These are phyloP conservation scores for Saururus chinensis DNA, from an alignment of 164 flowering plant species.

Conservation along the genomic window DNA sequence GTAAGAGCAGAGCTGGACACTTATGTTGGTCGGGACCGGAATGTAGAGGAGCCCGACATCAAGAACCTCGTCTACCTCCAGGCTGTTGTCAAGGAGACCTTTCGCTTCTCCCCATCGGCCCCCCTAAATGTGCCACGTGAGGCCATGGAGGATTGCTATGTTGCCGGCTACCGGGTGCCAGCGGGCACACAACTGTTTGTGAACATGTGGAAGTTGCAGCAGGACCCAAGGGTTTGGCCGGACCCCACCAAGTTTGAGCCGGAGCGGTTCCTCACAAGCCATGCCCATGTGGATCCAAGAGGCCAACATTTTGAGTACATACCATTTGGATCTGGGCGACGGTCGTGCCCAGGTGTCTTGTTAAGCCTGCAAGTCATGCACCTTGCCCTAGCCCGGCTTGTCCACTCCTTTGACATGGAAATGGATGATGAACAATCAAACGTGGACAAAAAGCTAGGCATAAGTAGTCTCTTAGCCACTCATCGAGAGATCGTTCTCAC, in stretches of 20 bases:
- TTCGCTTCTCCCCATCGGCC: conserved; percentile 1
- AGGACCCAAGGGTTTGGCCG: conserved; percentile 7
- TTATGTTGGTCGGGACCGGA: conserved; percentile 5
- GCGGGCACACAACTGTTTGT: conserved; percentile 5
- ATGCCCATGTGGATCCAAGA: conserved; percentile 10
- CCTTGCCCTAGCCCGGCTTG: conserved; percentile 7
- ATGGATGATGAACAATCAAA: neutral
- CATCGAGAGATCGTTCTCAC: neutral
- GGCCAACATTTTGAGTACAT: conserved; percentile 55
- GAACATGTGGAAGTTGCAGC: conserved; percentile 8
- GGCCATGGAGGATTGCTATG: conserved; percentile 1
- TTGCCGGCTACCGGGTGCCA: conserved; percentile 1
- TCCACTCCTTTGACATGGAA: conserved; percentile 7
- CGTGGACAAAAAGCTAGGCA: neutral
- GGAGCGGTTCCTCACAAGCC: conserved; percentile 7
- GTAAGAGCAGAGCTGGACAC: conserved; percentile 7
- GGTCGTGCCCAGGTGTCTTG: conserved; percentile 66
- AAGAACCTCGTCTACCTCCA: conserved; percentile 7
- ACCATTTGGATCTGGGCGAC: conserved; percentile 66
- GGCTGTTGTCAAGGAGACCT: conserved; percentile 8
- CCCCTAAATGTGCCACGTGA: neutral
- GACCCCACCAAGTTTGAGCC: conserved; percentile 7
- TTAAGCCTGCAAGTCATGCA: conserved; percentile 48
- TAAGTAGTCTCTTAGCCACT: neutral
- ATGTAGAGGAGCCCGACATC: conserved; percentile 5